These are phyloP conservation scores for Tricholoma flavovirens DNA, from an alignment of 768 basidiomycete genomes.

Conservation along the genomic window DNA sequence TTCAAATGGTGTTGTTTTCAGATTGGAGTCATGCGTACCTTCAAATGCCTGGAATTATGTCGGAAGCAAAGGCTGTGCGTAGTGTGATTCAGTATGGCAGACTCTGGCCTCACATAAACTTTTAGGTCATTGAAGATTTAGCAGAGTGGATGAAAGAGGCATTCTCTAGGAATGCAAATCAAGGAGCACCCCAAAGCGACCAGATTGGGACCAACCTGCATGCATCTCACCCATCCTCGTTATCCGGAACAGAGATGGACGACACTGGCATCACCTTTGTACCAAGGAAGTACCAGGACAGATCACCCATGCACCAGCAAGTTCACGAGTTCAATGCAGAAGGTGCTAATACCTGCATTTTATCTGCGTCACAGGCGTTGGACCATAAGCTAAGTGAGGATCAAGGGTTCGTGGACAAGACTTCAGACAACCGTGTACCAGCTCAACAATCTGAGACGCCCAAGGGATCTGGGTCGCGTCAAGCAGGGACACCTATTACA, in stretches of 20 bases:
- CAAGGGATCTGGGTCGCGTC: slow-evolving; percentile 28
- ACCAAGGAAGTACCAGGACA: slow-evolving; percentile 17
- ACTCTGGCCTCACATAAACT: background rate
- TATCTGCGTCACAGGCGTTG: background rate
- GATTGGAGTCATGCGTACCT: slow-evolving; percentile 98
- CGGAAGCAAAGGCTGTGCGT: slow-evolving; percentile 62
- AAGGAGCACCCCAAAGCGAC: background rate
- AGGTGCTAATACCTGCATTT: background rate
- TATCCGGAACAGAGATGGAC: slow-evolving; percentile 61
- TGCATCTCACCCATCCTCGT: slow-evolving; percentile 4
- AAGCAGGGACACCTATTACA: slow-evolving; percentile 64
- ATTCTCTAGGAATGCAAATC: slow-evolving; percentile 29
- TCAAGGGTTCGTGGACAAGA: background rate
- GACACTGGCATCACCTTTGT: slow-evolving; percentile 69
- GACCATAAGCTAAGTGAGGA: background rate
- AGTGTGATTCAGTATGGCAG: background rate
- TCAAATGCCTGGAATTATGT: slow-evolving; percentile 89
- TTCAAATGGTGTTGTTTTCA: slow-evolving; percentile 86
- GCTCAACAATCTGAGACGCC: slow-evolving; percentile 15
- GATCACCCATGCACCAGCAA: background rate
- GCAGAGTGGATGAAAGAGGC: slow-evolving; percentile 89
- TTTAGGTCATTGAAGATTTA: slow-evolving; percentile 69
- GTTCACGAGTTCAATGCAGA: background rate
- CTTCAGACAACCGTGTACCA: slow-evolving; percentile 1
- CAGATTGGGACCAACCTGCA: background rate